These are phyloP conservation scores for Lablab purpureus DNA, from an alignment of 306 rosid genomes.

Conservation along the genomic window DNA sequence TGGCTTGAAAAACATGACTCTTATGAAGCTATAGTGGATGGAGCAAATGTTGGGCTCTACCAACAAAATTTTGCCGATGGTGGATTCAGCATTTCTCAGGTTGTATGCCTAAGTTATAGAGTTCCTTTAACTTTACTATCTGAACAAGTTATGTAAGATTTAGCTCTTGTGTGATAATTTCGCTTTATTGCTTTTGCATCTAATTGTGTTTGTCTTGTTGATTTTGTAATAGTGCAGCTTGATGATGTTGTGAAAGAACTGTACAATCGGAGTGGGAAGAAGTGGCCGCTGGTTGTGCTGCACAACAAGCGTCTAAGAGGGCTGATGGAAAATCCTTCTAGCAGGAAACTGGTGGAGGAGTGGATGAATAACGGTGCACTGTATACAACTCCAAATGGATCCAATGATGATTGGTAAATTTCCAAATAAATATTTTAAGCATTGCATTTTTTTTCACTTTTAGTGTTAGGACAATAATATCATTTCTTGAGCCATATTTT, in stretches of 20 bases:
- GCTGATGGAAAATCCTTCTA: slow-evolving; percentile 73
- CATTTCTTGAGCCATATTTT: background rate
- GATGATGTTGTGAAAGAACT: slow-evolving; percentile 83
- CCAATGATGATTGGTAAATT: slow-evolving; percentile 93
- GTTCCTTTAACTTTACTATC: background rate
- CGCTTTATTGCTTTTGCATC: slow-evolving; percentile 28
- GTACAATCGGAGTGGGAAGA: slow-evolving; percentile 59
- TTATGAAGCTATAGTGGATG: slow-evolving; percentile 84
- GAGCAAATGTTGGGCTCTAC: slow-evolving; percentile 90
- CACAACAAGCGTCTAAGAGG: slow-evolving; percentile 75
- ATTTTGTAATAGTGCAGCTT: slow-evolving; percentile 67
- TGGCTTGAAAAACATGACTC: slow-evolving; percentile 72
- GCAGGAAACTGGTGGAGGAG: slow-evolving; percentile 67
- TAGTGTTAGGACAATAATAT: slow-evolving; percentile 1
- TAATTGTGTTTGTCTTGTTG: slow-evolving; percentile 47
- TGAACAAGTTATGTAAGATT: background rate
- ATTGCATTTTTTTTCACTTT: slow-evolving; percentile 17
- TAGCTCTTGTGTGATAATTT: slow-evolving; percentile 7
- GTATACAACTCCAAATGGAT: slow-evolving; percentile 86
- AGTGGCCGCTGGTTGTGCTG: slow-evolving; percentile 87
- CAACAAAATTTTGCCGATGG: slow-evolving; percentile 97
- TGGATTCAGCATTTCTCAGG: slow-evolving; percentile 87
- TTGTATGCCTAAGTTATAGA: slow-evolving; percentile 48
- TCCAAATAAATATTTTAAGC: slow-evolving; percentile 17
- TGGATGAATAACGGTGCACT: slow-evolving; percentile 80